phyloP scores from a whole-genome alignment of 495 filamentous ascomycete species.

The Xylaria acuta region DNA sequence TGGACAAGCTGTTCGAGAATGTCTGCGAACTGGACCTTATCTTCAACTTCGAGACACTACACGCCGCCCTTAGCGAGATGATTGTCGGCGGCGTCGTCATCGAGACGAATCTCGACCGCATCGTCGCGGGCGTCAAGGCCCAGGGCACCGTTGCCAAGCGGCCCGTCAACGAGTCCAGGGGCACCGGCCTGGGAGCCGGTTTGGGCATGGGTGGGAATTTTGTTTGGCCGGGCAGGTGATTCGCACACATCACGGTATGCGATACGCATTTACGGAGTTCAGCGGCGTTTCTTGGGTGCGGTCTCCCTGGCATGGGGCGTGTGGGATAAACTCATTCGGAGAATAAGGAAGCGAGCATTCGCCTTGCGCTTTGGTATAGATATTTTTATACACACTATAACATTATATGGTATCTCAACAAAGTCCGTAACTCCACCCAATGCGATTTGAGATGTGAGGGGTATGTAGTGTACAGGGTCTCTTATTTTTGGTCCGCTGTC shows the following conservation, averaged over 20 bases:
- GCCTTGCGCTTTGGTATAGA: conserved; percentile 22
- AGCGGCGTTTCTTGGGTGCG: conserved; percentile 9
- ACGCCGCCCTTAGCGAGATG: conserved; percentile 91
- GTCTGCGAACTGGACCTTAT: conserved; percentile 98
- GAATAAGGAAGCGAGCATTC: conserved; percentile 3
- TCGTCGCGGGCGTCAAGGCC: conserved; percentile 81
- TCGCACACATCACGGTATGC: conserved; percentile 6
- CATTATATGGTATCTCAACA: conserved; percentile 26
- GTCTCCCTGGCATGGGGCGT: conserved; percentile 1
- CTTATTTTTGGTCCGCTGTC: conserved; percentile 27
- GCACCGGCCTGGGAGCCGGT: conserved; percentile 48
- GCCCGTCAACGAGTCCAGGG: conserved; percentile 60
- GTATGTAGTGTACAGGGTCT: conserved; percentile 31
- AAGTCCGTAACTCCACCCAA: conserved; percentile 25
- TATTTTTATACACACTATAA: conserved; percentile 26
- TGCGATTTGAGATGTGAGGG: conserved; percentile 19
- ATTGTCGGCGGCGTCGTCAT: conserved; percentile 95
- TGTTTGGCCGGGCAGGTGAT: conserved; percentile 63
- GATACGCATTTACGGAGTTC: conserved; percentile 27
- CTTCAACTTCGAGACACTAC: conserved; percentile 97
- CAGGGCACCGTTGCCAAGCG: conserved; percentile 81
- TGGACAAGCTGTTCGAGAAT: conserved; percentile 95
- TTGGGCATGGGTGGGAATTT: conserved; percentile 63
- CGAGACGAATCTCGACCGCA: conserved; percentile 86
- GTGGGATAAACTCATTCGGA: conserved; percentile 17